Base-by-base conservation (phyloP, 202 grass and related monocot genomes). In the Schoenoplectus triqueter region DNA sequence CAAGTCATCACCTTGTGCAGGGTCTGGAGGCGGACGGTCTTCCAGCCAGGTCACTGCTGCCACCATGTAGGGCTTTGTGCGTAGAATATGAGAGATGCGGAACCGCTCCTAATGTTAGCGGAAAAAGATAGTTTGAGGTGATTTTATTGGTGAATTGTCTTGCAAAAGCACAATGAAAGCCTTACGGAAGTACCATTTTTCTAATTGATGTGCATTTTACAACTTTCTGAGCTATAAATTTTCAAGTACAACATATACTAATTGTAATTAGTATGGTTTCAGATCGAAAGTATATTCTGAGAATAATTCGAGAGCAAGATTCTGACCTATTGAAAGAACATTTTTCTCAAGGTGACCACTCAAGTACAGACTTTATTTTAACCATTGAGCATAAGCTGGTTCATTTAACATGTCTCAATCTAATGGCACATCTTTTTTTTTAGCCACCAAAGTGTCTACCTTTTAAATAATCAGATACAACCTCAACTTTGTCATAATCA, bases 21-120 rank as follows among this genome's bases (percentile, higher is more conserved):
- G 0, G 66, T 85, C 84, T 1, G 84, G 78, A 54, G 89, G 87
- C 20, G 91, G 94, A 61, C 84, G 86, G 84, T 97, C 94, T 90
- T 97, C 89, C 62, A 97, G 86, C 91, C 91, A 97, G 69, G 83
- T 87, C 57, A 97, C 91, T 81, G 91, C 89, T 42, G 91, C 94
- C 69, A 97, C 90, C 84, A 92, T 85, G 84, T 94, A 97, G 13
- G 94, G 90, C 76, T 92, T 85, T 79, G 69, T 97, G 70, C 90
- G 87, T 10, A 97, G 56, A 74, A 92, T 66, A 78, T 88, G 81
- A 3, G 68, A 51, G 17, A 94, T 89, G 69, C 90, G 88, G 84
- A 97, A 97, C 7, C 94, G 86, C 86, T 94, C 88, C 93, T 84
- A 47, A 50, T 10, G 31, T 79, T 56, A 40, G 39, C 15, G 7